phyloP scores from a whole-genome alignment of 345 rosid genomes.

The Citrus trifoliata region DNA sequence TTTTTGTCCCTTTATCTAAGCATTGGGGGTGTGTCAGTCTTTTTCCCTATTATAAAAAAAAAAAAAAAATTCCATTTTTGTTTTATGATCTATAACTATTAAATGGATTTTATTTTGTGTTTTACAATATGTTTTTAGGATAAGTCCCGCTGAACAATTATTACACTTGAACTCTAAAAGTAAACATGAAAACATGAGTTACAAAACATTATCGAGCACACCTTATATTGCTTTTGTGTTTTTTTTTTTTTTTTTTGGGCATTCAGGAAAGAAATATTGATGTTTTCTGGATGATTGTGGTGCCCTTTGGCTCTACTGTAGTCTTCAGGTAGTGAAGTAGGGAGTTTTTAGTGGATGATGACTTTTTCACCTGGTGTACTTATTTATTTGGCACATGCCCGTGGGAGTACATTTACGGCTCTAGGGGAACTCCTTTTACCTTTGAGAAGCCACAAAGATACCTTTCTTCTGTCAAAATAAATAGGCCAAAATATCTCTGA shows the following conservation, averaged over 20 bases:
- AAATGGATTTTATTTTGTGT: too few species aligned
- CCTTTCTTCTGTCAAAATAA: not conserved
- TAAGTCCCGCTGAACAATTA: too few species aligned
- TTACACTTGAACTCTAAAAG: too few species aligned
- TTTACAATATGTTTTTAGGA: too few species aligned
- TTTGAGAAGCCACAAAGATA: not conserved
- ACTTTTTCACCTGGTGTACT: not conserved
- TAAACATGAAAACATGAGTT: too few species aligned
- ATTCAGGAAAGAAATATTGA: not conserved
- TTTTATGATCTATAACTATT: too few species aligned
- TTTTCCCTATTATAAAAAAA: too few species aligned
- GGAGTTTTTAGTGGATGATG: not conserved
- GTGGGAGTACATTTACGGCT: not conserved
- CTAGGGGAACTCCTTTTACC: not conserved
- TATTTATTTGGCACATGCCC: not conserved
- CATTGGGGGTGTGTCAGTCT: too few species aligned
- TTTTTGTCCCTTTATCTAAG: too few species aligned
- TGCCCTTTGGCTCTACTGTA: not conserved
- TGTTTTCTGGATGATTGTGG: not conserved
- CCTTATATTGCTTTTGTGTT: too few species aligned
- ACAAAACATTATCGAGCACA: too few species aligned
- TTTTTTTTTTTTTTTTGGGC: not conserved
- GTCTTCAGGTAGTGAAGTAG: not conserved
- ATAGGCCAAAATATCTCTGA: not conserved
- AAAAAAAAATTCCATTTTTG: too few species aligned